Percentiles rank a stretch among this genome's conserved stretches.
These are phyloP conservation scores for Nakazawaea holstii DNA, from an alignment of 805 yeast genomes.

Conservation along the genomic window DNA sequence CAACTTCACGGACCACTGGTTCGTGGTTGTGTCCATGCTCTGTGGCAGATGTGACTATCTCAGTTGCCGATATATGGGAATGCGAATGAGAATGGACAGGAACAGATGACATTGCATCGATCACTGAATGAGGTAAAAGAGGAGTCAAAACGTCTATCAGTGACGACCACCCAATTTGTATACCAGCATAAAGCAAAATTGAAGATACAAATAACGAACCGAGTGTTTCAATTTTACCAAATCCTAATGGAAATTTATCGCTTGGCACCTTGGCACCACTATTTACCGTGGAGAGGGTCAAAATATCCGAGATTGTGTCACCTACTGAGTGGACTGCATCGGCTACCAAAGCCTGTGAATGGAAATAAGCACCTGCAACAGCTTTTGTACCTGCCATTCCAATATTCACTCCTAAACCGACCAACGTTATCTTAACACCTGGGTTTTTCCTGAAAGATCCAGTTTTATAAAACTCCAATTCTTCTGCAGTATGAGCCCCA, in stretches of 20 bases:
- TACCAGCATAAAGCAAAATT: constrained; percentile 79
- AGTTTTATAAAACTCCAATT: constrained; percentile 38
- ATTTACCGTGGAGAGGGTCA: constrained; percentile 85
- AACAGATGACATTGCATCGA: constrained; percentile 43
- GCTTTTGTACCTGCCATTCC: constrained; percentile 86
- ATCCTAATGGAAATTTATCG: constrained; percentile 71
- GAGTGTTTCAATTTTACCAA: constrained; percentile 87
- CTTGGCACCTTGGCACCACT: constrained; percentile 60
- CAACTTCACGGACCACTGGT: constrained; percentile 27
- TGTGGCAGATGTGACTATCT: constrained; percentile 10
- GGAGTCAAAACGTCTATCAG: constrained; percentile 63
- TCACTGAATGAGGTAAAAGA: constrained; percentile 53
- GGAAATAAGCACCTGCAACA: constrained; percentile 85
- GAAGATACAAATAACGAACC: constrained; percentile 88
- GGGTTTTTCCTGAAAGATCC: constrained; percentile 57
- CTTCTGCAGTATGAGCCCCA: constrained; percentile 31
- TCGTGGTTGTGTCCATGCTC: constrained; percentile 26
- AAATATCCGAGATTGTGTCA: constrained; percentile 83
- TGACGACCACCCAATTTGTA: constrained; percentile 87
- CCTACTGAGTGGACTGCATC: constrained; percentile 93
- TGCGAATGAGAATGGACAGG: constrained; percentile 55
- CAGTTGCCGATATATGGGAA: constrained; percentile 26
- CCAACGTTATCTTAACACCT: constrained; percentile 89
- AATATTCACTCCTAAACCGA: constrained; percentile 80
- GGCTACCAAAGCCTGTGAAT: constrained; percentile 90